Percentiles rank a stretch among this genome's conserved stretches.
Conservation (phyloP, 2,329 filamentous ascomycete genomes). For the Aureobasidium sp. region DNA sequence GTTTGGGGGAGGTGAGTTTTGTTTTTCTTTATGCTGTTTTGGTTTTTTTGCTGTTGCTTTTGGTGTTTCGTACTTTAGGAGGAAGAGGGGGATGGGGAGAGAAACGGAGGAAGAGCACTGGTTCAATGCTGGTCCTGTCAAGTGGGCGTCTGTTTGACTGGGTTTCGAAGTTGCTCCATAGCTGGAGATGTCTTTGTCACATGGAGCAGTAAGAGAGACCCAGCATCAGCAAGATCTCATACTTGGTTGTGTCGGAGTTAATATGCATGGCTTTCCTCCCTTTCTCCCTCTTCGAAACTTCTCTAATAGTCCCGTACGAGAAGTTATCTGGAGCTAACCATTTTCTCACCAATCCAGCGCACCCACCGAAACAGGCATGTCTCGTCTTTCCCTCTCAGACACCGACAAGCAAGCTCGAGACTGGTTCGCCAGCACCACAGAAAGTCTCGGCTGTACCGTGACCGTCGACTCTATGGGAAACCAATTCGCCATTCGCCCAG, state of each 20-base stretch:
- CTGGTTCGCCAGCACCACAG: conserved; percentile 64
- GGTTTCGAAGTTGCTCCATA: too few relatives aligned
- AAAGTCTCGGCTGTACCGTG: conserved; percentile 58
- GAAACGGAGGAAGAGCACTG: neutral
- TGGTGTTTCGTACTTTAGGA: neutral
- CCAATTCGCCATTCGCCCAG: conserved; percentile 66
- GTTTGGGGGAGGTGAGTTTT: conserved; percentile 58
- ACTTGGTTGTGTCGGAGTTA: too few relatives aligned
- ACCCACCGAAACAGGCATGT: conserved; percentile 67
- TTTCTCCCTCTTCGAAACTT: too few relatives aligned
- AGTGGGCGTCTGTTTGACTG: too few relatives aligned
- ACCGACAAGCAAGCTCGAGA: conserved; percentile 64
- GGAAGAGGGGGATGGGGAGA: neutral
- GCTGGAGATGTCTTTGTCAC: too few relatives aligned
- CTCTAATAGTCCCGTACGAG: too few relatives aligned
- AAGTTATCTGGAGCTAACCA: neutral
- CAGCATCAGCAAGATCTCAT: too few relatives aligned
- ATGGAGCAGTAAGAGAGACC: too few relatives aligned
- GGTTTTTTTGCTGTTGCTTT: neutral
- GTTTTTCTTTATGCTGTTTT: neutral
- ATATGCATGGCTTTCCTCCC: too few relatives aligned
- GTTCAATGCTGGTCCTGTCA: neutral
- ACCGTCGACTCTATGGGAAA: conserved; percentile 73
- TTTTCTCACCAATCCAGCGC: conserved; percentile 28
- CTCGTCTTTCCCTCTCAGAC: conserved; percentile 63